Conservation (phyloP, 164 flowering plant species). For the Sedum album region DNA sequence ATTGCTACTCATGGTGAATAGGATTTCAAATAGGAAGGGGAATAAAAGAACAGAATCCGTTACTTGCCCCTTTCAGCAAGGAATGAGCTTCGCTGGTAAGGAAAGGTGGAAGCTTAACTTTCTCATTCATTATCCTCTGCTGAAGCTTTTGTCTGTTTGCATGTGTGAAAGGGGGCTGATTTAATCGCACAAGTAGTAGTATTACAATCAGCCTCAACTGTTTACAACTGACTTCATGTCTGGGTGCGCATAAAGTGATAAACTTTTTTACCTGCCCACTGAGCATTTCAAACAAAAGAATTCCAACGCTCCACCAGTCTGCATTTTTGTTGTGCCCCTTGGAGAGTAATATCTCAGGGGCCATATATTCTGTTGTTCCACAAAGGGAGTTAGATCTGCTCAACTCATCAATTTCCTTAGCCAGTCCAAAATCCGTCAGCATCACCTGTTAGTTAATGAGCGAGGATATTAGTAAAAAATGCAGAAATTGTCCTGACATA, state of each 20-base stretch:
- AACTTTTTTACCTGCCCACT: not conserved
- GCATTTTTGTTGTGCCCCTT: slow-evolving; percentile 87
- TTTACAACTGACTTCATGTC: not conserved
- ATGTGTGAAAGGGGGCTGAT: slow-evolving; percentile 72
- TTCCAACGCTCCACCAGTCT: slow-evolving; percentile 93
- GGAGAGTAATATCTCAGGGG: slow-evolving; percentile 66
- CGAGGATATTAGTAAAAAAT: not conserved
- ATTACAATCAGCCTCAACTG: not conserved
- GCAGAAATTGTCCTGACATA: not conserved
- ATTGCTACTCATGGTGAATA: not conserved
- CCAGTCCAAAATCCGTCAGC: slow-evolving; percentile 88
- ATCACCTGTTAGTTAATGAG: slow-evolving; percentile 36
- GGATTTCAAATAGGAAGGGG: not conserved
- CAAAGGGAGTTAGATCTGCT: slow-evolving; percentile 39
- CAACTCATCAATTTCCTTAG: slow-evolving; percentile 73
- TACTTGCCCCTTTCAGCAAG: slow-evolving; percentile 65
- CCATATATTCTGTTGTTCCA: slow-evolving; percentile 88
- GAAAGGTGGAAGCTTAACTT: slow-evolving; percentile 62
- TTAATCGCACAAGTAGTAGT: not conserved
- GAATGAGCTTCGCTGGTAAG: slow-evolving; percentile 68
- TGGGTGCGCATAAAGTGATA: not conserved
- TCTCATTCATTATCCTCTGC: slow-evolving; percentile 70
- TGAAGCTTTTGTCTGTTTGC: slow-evolving; percentile 67
- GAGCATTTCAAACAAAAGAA: slow-evolving; percentile 67
- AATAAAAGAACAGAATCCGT: not conserved